These are phyloP conservation scores for Zoysia japonica DNA, from an alignment of 176 grass and related monocot genomes.

Conservation along the genomic window DNA sequence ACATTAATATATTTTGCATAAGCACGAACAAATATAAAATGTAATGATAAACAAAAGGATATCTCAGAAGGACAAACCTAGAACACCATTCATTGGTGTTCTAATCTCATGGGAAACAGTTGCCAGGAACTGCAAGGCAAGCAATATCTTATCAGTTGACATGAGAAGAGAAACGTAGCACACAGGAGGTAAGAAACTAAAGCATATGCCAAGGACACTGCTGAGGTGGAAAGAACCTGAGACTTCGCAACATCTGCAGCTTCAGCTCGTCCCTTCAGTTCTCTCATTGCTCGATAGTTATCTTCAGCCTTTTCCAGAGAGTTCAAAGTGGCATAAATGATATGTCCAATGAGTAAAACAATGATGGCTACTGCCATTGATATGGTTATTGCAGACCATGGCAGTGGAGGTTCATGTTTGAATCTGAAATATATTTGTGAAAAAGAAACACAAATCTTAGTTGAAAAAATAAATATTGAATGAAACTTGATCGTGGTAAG, in stretches of 20 bases:
- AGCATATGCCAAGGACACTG: neutral
- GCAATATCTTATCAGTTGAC: conserved; percentile 43
- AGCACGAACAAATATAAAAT: neutral
- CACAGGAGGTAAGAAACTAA: conserved; percentile 16
- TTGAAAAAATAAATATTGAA: neutral
- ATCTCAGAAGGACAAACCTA: conserved; percentile 56
- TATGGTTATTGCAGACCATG: conserved; percentile 69
- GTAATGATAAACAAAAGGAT: conserved; percentile 6
- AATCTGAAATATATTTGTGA: conserved; percentile 50
- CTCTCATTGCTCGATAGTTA: conserved; percentile 54
- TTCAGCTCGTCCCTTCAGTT: conserved; percentile 72
- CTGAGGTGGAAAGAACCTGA: conserved; percentile 45
- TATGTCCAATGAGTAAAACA: conserved; percentile 57
- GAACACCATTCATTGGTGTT: conserved; percentile 88
- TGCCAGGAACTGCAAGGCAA: conserved; percentile 76
- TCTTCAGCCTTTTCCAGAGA: conserved; percentile 71
- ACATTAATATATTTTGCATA: conserved; percentile 15
- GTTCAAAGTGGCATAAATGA: conserved; percentile 71
- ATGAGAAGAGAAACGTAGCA: conserved; percentile 15
- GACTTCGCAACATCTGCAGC: conserved; percentile 87
- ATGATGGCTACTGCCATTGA: too few relatives aligned
- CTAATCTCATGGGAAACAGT: conserved; percentile 90
- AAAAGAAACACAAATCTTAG: neutral
- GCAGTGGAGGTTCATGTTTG: conserved; percentile 53
- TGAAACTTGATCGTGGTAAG: neutral